Conservation (phyloP, 2,329 filamentous ascomycete genomes). For the Aspergillus sclerotialis region DNA sequence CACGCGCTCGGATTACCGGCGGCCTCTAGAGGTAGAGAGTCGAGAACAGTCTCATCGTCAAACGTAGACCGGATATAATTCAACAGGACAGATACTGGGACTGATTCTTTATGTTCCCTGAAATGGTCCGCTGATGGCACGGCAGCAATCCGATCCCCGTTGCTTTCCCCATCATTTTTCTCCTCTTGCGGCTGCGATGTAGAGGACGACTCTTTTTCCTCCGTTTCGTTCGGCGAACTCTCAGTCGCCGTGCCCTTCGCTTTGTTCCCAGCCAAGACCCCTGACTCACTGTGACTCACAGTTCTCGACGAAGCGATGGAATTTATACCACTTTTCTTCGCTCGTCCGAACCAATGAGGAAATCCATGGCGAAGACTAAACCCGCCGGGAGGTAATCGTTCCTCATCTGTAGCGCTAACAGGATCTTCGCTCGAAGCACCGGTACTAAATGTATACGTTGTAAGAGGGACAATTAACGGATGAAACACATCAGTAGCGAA, state of each 20-base stretch:
- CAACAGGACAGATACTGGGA: conserved; percentile 62
- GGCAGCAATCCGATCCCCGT: conserved; percentile 8
- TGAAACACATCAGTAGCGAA: conserved; percentile 94
- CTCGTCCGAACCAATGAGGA: conserved; percentile 75
- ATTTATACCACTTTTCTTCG: conserved; percentile 36
- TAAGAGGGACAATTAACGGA: conserved; percentile 82
- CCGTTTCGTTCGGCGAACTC: conserved; percentile 2
- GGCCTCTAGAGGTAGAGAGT: conserved; percentile 70
- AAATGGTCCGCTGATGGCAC: conserved; percentile 7
- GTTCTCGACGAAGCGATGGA: conserved; percentile 35
- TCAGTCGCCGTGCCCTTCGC: conserved; percentile 1
- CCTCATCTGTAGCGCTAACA: conserved; percentile 75
- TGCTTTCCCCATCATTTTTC: conserved; percentile 2
- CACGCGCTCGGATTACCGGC: conserved; percentile 88
- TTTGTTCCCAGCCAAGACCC: conserved; percentile 1
- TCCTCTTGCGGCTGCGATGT: conserved; percentile 2
- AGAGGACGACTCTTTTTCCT: conserved; percentile 3
- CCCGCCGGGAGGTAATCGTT: conserved; percentile 76
- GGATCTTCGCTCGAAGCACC: conserved; percentile 68
- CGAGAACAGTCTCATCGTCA: conserved; percentile 67
- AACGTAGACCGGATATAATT: conserved; percentile 79
- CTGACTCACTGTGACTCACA: conserved; percentile 34
- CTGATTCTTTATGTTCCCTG: conserved; percentile 27
- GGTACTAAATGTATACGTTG: conserved; percentile 89
- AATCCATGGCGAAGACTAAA: conserved; percentile 90